A percentile compares a stretch with the other conserved stretches of the same genome.
These are phyloP conservation scores for Fusarium sambucinum DNA, from an alignment of 2,329 filamentous ascomycete genomes.

Conservation along the genomic window DNA sequence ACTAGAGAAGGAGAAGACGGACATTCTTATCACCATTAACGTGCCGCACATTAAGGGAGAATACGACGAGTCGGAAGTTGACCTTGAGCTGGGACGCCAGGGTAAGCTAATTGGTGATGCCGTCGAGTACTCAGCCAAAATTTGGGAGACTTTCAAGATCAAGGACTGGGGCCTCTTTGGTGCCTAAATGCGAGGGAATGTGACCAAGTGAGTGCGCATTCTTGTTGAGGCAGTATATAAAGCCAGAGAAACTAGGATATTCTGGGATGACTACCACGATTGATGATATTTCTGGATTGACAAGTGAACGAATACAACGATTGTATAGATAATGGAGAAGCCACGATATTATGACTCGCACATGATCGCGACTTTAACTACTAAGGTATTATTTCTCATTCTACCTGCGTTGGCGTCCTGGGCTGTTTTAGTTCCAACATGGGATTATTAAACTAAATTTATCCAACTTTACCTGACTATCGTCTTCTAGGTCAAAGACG, in stretches of 20 bases:
- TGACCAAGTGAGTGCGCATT: background rate
- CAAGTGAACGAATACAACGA: background rate
- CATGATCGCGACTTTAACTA: background rate
- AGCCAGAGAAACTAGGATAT: constrained; percentile 14
- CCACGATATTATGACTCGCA: background rate
- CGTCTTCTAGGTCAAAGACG: too few relatives aligned
- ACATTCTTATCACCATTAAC: constrained; percentile 88
- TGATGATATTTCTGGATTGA: constrained; percentile 32
- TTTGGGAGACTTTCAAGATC: constrained; percentile 81
- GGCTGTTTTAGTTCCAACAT: too few relatives aligned
- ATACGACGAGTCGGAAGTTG: constrained; percentile 79
- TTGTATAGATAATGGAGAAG: background rate
- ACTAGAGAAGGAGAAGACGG: constrained; percentile 79
- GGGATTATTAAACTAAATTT: too few relatives aligned
- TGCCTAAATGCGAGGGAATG: background rate
- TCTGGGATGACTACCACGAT: constrained; percentile 36
- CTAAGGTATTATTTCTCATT: too few relatives aligned
- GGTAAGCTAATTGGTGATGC: constrained; percentile 76
- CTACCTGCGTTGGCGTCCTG: too few relatives aligned
- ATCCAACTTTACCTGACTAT: too few relatives aligned
- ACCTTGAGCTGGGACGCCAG: constrained; percentile 72
- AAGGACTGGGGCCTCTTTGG: constrained; percentile 84
- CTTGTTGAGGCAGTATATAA: background rate
- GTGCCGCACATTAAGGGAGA: constrained; percentile 84
- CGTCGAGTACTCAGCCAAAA: constrained; percentile 73